A percentile compares a stretch with the other conserved stretches of the same genome.
phyloP scores from a whole-genome alignment of 805 yeast genomes.

The Debaryomyces hansenii region DNA sequence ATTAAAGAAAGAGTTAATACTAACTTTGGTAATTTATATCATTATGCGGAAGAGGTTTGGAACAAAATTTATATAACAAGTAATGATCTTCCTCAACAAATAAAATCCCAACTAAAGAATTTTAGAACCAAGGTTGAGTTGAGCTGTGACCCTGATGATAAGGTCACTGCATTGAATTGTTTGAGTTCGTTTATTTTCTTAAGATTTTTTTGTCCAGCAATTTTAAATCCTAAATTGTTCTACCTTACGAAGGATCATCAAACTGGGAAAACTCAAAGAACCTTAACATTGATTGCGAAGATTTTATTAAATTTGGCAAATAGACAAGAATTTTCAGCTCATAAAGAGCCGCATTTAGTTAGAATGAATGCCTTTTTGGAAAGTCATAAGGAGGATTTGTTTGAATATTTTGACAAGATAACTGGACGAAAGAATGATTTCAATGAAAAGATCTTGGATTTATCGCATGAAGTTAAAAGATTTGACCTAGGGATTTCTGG shows the following conservation, averaged over 20 bases:
- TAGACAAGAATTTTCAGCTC: constrained; percentile 66
- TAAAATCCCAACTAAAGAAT: constrained; percentile 62
- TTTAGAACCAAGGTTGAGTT: constrained; percentile 66
- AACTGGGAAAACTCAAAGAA: constrained; percentile 68
- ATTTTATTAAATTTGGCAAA: constrained; percentile 77
- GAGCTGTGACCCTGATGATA: constrained; percentile 56
- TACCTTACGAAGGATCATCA: constrained; percentile 71
- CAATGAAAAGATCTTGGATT: constrained; percentile 53
- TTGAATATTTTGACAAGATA: constrained; percentile 69
- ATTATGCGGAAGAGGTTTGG: constrained; percentile 66
- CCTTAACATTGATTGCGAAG: constrained; percentile 80
- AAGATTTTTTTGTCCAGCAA: constrained; percentile 69
- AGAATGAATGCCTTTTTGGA: constrained; percentile 69
- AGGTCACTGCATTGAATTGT: constrained; percentile 61
- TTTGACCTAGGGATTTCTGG: constrained; percentile 58
- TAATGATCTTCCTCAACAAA: constrained; percentile 69
- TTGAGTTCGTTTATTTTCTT: constrained; percentile 81
- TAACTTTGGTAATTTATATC: constrained; percentile 50
- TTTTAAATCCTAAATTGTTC: constrained; percentile 85
- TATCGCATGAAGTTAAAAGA: constrained; percentile 56
- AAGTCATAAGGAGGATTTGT: constrained; percentile 54
- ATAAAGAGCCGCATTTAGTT: constrained; percentile 80
- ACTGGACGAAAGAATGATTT: constrained; percentile 71
- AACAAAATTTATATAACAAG: constrained; percentile 59
- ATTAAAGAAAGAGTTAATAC: constrained; percentile 36